Percentiles rank a stretch among this genome's conserved stretches.
These are phyloP conservation scores for Ophiostoma himal-ulmi DNA, from an alignment of 2,329 filamentous ascomycete species.

Conservation along the genomic window DNA sequence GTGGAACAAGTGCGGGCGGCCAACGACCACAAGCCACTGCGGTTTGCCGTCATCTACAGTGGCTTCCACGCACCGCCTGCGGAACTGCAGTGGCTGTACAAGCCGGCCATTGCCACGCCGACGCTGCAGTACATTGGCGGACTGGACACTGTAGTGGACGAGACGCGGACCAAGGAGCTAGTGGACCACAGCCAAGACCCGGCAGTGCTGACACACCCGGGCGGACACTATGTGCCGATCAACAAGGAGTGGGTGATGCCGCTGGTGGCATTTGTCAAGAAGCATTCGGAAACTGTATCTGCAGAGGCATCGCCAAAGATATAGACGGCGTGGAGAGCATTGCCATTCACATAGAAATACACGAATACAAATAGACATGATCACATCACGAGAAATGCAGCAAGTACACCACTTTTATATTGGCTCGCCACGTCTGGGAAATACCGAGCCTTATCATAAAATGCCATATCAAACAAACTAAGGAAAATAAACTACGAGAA, in stretches of 20 bases:
- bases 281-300: slow-evolving; percentile 24
- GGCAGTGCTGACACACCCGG: slow-evolving; percentile 64
- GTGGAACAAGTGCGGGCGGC: slow-evolving; percentile 42
- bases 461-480: not conserved
- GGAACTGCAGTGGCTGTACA: slow-evolving; percentile 63
- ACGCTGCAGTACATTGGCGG: slow-evolving; percentile 76
- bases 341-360: not conserved
- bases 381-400: not conserved
- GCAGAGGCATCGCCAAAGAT: slow-evolving; percentile 13
- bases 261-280: slow-evolving; percentile 42
- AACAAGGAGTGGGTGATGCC: slow-evolving; percentile 75
- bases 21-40: slow-evolving; percentile 45
- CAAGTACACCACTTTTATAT: not conserved
- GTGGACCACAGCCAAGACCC: slow-evolving; percentile 58
- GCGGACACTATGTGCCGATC: slow-evolving; percentile 84
- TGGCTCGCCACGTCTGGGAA: not conserved
- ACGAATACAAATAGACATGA: not conserved
- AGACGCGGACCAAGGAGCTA: slow-evolving; percentile 61
- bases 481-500: not conserved
- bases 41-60: slow-evolving; percentile 70
- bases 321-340: not conserved
- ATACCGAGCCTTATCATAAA: slow-evolving; percentile 7
- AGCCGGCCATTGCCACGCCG: slow-evolving; percentile 69
- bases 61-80: slow-evolving; percentile 64
- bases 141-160: slow-evolving; percentile 82